These are phyloP conservation scores for Neurospora discreta DNA, from an alignment of 495 filamentous ascomycete species.

Conservation along the genomic window DNA sequence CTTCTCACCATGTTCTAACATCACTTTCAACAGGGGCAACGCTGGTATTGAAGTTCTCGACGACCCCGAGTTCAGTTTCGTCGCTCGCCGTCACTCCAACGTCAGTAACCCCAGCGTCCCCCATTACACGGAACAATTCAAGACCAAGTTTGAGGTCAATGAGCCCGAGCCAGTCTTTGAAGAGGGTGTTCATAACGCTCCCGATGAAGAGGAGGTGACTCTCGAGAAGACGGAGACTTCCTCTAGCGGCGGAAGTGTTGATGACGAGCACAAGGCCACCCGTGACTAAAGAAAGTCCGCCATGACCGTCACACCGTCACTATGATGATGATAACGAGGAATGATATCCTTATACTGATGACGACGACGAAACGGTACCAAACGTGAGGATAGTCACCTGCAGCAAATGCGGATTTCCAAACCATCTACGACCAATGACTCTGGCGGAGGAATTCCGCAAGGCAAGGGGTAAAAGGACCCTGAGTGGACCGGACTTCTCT, in stretches of 20 bases:
- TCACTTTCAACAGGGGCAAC: constrained; percentile 51
- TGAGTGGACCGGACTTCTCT: constrained; percentile 5
- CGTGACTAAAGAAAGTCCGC: constrained; percentile 15
- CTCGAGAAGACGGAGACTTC: constrained; percentile 45
- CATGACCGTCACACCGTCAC: neutral
- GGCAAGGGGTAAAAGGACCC: neutral
- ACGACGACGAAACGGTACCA: neutral
- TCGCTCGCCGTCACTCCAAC: constrained; percentile 82
- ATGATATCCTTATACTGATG: neutral
- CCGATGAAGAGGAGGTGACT: constrained; percentile 35
- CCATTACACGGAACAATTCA: constrained; percentile 49
- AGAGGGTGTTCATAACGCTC: constrained; percentile 58
- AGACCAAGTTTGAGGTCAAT: constrained; percentile 81
- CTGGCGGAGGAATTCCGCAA: constrained; percentile 12
- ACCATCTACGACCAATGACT: neutral
- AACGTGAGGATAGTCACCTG: constrained; percentile 11
- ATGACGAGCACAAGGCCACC: constrained; percentile 23
- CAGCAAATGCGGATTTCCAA: constrained; percentile 17
- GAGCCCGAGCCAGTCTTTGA: constrained; percentile 84
- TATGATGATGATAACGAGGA: neutral
- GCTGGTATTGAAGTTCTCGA: constrained; percentile 76
- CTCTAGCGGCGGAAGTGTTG: constrained; percentile 29
- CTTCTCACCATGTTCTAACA: constrained; percentile 3
- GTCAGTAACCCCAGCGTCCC: constrained; percentile 49
- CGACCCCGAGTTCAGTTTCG: constrained; percentile 57